Percentiles rank a stretch among this genome's conserved stretches.
Evolutionary conservation across 2,329 filamentous ascomycete genomes (phyloP).

Genomic region (Daldinia sp.): DNA sequence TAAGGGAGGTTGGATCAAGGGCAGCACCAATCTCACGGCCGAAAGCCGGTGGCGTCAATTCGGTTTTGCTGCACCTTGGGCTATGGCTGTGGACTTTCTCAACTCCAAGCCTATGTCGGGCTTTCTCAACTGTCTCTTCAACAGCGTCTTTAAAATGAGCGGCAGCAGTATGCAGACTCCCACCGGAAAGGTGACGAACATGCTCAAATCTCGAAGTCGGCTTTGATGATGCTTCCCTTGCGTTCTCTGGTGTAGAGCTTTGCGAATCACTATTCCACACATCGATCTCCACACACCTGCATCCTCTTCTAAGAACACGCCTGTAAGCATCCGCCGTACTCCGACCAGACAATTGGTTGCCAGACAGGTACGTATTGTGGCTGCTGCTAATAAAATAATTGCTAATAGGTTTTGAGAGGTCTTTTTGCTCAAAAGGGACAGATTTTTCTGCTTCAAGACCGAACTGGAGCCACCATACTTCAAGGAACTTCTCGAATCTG

Average conservation of each 20-base stretch:
- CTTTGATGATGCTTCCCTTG: slow-evolving; percentile 53
- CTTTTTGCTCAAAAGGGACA: slow-evolving; percentile 60
- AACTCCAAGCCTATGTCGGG: slow-evolving; percentile 49
- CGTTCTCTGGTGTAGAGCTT: slow-evolving; percentile 50
- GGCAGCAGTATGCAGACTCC: slow-evolving; percentile 60
- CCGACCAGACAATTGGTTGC: slow-evolving; percentile 84
- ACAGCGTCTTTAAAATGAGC: slow-evolving; percentile 55
- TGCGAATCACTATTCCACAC: slow-evolving; percentile 82
- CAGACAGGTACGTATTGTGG: slow-evolving; percentile 92
- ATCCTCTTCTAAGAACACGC: slow-evolving; percentile 79
- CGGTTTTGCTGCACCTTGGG: slow-evolving; percentile 47
- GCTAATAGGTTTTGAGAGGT: slow-evolving; percentile 76
- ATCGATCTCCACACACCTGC: slow-evolving; percentile 93
- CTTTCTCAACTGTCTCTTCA: slow-evolving; percentile 53
- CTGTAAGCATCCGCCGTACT: slow-evolving; percentile 81
- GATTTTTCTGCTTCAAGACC: slow-evolving; percentile 60
- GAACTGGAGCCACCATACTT: slow-evolving; percentile 59
- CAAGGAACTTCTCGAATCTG: slow-evolving; percentile 63
- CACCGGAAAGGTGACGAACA: slow-evolving; percentile 60
- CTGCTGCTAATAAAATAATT: slow-evolving; percentile 96
- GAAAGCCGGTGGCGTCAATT: slow-evolving; percentile 39
- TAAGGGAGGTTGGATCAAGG: slow-evolving; percentile 32
- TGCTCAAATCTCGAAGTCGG: slow-evolving; percentile 58
- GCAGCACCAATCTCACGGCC: slow-evolving; percentile 30
- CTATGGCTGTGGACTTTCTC: slow-evolving; percentile 49